Evolutionary conservation across 768 basidiomycete species (phyloP), one percentile per base, ranked within the genome.

Genomic region (Gymnopilus junonius): DNA sequence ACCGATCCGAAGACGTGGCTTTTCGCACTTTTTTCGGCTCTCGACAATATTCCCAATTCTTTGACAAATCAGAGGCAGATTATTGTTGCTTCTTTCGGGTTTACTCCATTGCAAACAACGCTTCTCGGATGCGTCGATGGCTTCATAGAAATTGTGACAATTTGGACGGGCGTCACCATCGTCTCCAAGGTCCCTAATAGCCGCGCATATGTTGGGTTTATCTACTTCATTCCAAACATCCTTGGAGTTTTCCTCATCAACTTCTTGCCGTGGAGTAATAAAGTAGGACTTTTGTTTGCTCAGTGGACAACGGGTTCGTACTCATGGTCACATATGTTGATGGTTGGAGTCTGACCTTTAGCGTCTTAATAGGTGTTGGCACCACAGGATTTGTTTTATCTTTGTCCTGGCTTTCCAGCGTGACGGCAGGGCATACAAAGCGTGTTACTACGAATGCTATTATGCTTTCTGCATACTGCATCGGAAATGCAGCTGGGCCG

Each of bases 401-500:
- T 12, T 67, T 92, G 42, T 81, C 87, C 2, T 92, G 91, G 91
- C 69, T 91, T 14, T 84, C 83, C 1, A 82, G 74, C 42, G 84
- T 89, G 6, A 91, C 88, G 0, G 84, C 89, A 0, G 90, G 89
- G 0, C 90, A 91, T 68, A 92, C 90, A 32, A 91, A 91, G 74
- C 80, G 83, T 63, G 81, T 93, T 0, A 89, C 91, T 21, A 74
- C 78, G 5, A 92, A 93, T 68, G 89, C 92, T 0, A 86, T 93
- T 65, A 83, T 92, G 82, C 80, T 93, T 11, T 83, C 83, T 43
- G 88, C 89, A 1, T 93, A 92, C 69, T 83, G 82, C 62, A 75
- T 83, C 25, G 86, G 84, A 8, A 92, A 93, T 61, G 77, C 89
- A 2, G 84, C 83, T 1, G 86, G 85, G n/a, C 90, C 91, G 0